These are phyloP conservation scores for Neocatenulostroma microsporum DNA, from an alignment of 2,329 filamentous ascomycete genomes.

Conservation along the genomic window DNA sequence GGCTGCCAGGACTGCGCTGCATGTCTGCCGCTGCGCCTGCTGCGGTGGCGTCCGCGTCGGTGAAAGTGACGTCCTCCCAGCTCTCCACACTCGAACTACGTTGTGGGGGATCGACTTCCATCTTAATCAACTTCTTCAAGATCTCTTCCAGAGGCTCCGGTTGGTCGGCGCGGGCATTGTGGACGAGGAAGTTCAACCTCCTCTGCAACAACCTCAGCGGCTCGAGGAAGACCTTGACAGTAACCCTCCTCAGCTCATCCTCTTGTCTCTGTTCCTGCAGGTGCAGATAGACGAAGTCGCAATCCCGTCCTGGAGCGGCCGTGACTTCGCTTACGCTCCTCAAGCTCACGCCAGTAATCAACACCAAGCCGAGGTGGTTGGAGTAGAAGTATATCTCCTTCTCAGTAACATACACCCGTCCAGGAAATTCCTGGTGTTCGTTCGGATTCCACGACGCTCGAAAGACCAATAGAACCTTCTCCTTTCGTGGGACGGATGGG, in stretches of 20 bases:
- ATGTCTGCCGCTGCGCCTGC: slow-evolving; percentile 41
- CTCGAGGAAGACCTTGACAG: slow-evolving; percentile 88
- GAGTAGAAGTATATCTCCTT: slow-evolving; percentile 94
- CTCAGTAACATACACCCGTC: slow-evolving; percentile 79
- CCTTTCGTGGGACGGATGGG: slow-evolving; percentile 65
- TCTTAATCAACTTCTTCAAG: slow-evolving; percentile 62
- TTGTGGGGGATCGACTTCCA: slow-evolving; percentile 56
- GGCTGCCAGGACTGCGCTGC: slow-evolving; percentile 30
- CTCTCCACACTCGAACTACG: slow-evolving; percentile 72
- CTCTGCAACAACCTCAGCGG: slow-evolving; percentile 73
- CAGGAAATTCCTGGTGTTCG: slow-evolving; percentile 68
- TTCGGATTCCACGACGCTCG: slow-evolving; percentile 80
- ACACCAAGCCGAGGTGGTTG: slow-evolving; percentile 81
- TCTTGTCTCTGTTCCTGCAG: slow-evolving; percentile 54
- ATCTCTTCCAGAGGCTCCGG: slow-evolving; percentile 61
- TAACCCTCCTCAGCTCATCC: slow-evolving; percentile 67
- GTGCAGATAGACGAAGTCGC: slow-evolving; percentile 86
- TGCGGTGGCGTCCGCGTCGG: slow-evolving; percentile 25
- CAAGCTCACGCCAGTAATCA: slow-evolving; percentile 70
- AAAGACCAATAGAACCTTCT: slow-evolving; percentile 86
- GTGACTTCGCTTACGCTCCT: slow-evolving; percentile 80
- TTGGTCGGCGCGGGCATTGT: slow-evolving; percentile 66
- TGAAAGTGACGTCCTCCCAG: slow-evolving; percentile 69
- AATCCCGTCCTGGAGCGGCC: slow-evolving; percentile 79
- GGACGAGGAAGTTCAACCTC: slow-evolving; percentile 76